Conservation (phyloP, 352 stramenopile species). For the Plasmopara muralis region DNA sequence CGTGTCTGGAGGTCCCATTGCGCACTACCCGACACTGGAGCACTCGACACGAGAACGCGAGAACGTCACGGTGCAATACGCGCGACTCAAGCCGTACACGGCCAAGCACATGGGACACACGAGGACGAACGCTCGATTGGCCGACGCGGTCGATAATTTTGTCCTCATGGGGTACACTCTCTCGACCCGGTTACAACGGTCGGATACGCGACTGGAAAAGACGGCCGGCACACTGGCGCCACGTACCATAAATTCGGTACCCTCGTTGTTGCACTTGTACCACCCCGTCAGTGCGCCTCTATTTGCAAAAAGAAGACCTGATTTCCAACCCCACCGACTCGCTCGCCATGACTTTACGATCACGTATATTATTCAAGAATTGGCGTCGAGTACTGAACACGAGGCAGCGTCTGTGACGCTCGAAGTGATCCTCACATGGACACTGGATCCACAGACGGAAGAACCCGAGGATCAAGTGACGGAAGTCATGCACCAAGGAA, state of each 20-base stretch:
- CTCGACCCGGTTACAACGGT: constrained; percentile 48
- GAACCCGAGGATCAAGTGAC: constrained; percentile 19
- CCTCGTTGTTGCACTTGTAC: constrained; percentile 62
- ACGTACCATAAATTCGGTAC: constrained; percentile 26
- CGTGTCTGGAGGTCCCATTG: constrained; percentile 32
- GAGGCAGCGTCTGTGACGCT: constrained; percentile 34
- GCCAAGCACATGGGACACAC: constrained; percentile 10
- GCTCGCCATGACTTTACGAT: constrained; percentile 45
- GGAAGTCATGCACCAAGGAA: constrained; percentile 26
- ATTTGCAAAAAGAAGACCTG: constrained; percentile 28
- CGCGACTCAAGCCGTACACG: constrained; percentile 33
- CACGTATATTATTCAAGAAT: constrained; percentile 69
- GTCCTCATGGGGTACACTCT: constrained; percentile 62
- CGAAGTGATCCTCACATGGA: constrained; percentile 56
- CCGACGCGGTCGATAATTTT: constrained; percentile 35
- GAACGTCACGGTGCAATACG: constrained; percentile 49
- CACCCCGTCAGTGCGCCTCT: constrained; percentile 33
- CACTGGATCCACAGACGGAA: constrained; percentile 17
- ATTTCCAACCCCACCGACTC: constrained; percentile 34
- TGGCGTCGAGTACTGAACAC: constrained; percentile 1
- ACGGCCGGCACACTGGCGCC: constrained; percentile 3
- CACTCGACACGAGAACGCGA: constrained; percentile 62
- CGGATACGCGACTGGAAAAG: constrained; percentile 35
- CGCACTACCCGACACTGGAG: constrained; percentile 41
- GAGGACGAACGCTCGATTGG: constrained; percentile 1